Conservation (phyloP, 768 basidiomycete genomes). For the Leccinum obscurum region DNA sequence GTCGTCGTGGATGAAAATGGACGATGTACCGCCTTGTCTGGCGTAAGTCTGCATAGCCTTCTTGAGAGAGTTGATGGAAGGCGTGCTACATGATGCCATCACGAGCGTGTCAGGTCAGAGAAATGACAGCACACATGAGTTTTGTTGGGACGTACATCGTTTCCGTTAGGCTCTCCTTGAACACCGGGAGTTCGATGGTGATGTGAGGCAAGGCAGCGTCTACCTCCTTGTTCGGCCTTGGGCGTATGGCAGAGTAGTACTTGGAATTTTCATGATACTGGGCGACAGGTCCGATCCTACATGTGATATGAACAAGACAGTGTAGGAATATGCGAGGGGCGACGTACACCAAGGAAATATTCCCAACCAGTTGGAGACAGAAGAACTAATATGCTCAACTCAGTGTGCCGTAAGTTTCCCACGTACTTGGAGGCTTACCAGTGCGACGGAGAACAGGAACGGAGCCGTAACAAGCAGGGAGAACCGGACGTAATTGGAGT, state of each 20-base stretch:
- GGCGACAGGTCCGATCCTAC: conserved; percentile 76
- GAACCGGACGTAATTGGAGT: conserved; percentile 61
- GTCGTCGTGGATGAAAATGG: conserved; percentile 62
- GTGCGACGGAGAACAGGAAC: conserved; percentile 71
- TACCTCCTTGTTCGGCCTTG: conserved; percentile 58
- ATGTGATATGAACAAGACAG: conserved; percentile 3
- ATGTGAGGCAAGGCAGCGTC: conserved; percentile 70
- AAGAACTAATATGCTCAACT: conserved; percentile 55
- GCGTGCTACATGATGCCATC: conserved; percentile 45
- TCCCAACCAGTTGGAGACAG: conserved; percentile 64
- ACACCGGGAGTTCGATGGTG: conserved; percentile 83
- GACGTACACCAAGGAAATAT: conserved; percentile 56
- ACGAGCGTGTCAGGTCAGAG: neutral
- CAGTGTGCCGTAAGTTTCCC: conserved; percentile 3
- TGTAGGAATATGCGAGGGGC: neutral
- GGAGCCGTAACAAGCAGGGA: conserved; percentile 63
- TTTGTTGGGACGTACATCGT: conserved; percentile 61
- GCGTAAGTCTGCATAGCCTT: conserved; percentile 65
- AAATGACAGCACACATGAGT: neutral
- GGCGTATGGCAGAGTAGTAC: conserved; percentile 74
- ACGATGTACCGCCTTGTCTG: conserved; percentile 60
- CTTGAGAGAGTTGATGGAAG: conserved; percentile 72
- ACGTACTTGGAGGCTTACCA: conserved; percentile 44
- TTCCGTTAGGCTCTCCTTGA: conserved; percentile 78
- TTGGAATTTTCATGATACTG: conserved; percentile 83